Conservation (phyloP, 2,329 filamentous ascomycete species). For the Lecanosticta acicola region DNA sequence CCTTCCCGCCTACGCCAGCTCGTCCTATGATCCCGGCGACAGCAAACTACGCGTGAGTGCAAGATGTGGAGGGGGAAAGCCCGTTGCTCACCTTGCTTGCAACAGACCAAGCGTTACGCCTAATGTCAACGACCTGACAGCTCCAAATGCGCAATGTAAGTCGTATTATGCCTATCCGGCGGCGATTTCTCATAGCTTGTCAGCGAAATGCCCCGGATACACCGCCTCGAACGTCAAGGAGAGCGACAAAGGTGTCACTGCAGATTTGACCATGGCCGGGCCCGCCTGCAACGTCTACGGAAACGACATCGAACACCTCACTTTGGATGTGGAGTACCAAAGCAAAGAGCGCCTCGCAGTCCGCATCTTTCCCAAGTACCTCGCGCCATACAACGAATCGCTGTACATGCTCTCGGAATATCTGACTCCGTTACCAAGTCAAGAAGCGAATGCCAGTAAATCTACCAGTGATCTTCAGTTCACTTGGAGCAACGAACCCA, state of each 20-base stretch:
- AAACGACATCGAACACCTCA: constrained; percentile 25
- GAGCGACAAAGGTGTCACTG: constrained; percentile 21
- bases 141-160: constrained; percentile 21
- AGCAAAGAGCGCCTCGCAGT: constrained; percentile 24
- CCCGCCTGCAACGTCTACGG: constrained; percentile 26
- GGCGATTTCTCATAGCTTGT: not conserved
- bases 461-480: constrained; percentile 26
- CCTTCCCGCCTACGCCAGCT: constrained; percentile 21
- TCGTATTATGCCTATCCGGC: not conserved
- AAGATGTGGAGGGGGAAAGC: not conserved
- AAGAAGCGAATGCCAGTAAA: constrained; percentile 15
- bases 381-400: constrained; percentile 22
- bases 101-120: constrained; percentile 22
- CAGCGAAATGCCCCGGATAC: constrained; percentile 26
- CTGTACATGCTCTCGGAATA: constrained; percentile 20
- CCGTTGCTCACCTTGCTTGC: not conserved
- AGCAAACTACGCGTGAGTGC: constrained; percentile 18
- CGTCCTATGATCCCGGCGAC: constrained; percentile 20
- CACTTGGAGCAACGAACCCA: constrained; percentile 29
- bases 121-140: constrained; percentile 22
- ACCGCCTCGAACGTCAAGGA: constrained; percentile 21
- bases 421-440: constrained; percentile 15
- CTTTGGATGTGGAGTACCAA: constrained; percentile 26
- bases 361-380: constrained; percentile 25
- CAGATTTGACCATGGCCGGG: constrained; percentile 26